These are phyloP conservation scores for Rhodamnia rubescens DNA, from an alignment of 345 rosid genomes.

Conservation along the genomic window DNA sequence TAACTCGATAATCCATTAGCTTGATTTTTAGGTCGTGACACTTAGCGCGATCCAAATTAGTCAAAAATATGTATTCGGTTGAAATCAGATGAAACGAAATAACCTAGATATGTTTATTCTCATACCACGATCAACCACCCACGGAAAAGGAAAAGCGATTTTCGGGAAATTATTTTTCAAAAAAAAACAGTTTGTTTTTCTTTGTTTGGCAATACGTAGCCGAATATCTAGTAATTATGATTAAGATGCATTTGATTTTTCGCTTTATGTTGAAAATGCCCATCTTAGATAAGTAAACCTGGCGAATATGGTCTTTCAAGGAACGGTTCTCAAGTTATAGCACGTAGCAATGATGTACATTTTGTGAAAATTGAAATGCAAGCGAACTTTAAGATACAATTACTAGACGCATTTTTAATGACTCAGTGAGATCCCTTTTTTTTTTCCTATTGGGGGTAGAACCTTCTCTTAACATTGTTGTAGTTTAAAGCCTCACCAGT, in stretches of 20 bases:
- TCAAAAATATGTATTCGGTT: too few relatives aligned
- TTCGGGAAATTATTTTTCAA: too few relatives aligned
- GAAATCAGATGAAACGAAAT: too few relatives aligned
- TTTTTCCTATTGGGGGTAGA: background rate
- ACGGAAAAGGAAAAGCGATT: too few relatives aligned
- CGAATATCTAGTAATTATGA: background rate
- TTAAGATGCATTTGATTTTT: background rate
- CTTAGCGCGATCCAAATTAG: too few relatives aligned
- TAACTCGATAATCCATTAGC: too few relatives aligned
- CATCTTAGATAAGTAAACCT: background rate
- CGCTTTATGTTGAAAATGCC: background rate
- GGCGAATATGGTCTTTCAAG: background rate
- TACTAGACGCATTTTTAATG: background rate
- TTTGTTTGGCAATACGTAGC: too few relatives aligned
- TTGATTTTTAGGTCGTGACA: too few relatives aligned
- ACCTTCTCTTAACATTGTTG: background rate
- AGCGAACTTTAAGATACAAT: background rate
- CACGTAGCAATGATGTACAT: background rate
- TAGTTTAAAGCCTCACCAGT: background rate
- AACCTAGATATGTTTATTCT: too few relatives aligned
- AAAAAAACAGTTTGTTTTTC: too few relatives aligned
- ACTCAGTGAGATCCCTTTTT: background rate
- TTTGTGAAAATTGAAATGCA: background rate
- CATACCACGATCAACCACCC: too few relatives aligned
- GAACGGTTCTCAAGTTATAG: background rate